Evolutionary conservation across 2,329 filamentous ascomycete species (phyloP).

Genomic region (Fusarium continuum): DNA sequence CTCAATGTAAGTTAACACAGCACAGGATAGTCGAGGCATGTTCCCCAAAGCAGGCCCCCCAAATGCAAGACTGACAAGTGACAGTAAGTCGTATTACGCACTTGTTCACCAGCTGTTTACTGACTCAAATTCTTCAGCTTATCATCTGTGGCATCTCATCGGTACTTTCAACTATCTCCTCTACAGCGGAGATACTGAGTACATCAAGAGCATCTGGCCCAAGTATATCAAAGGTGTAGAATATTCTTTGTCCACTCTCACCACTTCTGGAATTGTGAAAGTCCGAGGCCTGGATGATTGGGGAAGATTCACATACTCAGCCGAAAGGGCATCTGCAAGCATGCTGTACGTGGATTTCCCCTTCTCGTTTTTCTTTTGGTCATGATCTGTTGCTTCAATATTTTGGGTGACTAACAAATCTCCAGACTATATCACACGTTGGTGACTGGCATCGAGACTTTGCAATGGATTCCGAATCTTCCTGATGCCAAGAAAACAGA

Average conservation of each 20-base stretch:
- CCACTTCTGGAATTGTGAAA: background rate
- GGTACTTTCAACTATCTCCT: background rate
- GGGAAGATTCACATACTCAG: background rate
- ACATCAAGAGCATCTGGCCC: background rate
- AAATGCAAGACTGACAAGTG: background rate
- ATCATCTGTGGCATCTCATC: background rate
- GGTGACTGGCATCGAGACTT: too few species aligned
- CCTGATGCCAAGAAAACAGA: too few species aligned
- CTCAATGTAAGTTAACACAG: too few species aligned
- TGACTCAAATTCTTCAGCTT: background rate
- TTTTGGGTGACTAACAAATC: too few species aligned
- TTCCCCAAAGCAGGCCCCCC: background rate
- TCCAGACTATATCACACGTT: too few species aligned
- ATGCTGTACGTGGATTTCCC: conserved; percentile 15
- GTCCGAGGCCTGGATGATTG: conserved; percentile 18
- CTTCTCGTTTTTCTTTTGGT: too few species aligned
- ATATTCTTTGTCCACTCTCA: background rate
- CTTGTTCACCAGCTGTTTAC: background rate
- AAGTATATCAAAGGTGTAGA: background rate
- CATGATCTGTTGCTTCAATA: too few species aligned
- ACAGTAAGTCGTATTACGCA: background rate
- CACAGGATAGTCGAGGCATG: background rate
- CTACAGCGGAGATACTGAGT: background rate
- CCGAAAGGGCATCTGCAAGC: background rate
- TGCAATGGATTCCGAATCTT: too few species aligned